A percentile compares a stretch with the other conserved stretches of the same genome.
These are phyloP conservation scores for Lachancea kluyveri DNA, from an alignment of 805 yeast species.

Conservation along the genomic window DNA sequence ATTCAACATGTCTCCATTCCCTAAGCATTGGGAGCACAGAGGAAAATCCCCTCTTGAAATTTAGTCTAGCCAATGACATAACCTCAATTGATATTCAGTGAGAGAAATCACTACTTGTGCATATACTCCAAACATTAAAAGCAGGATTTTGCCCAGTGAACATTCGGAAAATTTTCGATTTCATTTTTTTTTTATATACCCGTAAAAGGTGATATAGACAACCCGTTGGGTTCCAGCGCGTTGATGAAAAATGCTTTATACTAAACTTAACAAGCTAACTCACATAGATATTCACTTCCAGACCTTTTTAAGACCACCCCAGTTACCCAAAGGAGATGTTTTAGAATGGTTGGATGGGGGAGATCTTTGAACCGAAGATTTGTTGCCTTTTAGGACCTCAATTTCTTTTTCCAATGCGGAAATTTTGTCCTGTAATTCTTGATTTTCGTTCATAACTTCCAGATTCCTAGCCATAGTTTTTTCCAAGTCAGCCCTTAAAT, in stretches of 20 bases:
- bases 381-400: constrained; percentile 31
- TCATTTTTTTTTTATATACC: no score
- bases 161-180: no score
- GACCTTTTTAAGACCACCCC: constrained; percentile 6
- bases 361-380: constrained; percentile 4
- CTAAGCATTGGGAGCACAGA: constrained; percentile 16
- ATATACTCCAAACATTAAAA: no score
- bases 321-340: constrained; percentile 4
- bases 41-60: constrained; percentile 18
- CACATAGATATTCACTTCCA: constrained; percentile 7
- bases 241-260: no score
- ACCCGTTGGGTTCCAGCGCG: no score
- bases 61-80: constrained; percentile 5
- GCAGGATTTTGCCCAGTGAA: no score
- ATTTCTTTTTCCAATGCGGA: constrained; percentile 38
- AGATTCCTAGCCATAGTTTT: constrained; percentile 54
- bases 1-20: constrained; percentile 41
- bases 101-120: no score
- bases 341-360: neutral
- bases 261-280: no score
- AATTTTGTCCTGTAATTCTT: constrained; percentile 48
- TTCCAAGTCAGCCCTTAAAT: constrained; percentile 46
- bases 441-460: constrained; percentile 61
- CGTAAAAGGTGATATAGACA: no score
- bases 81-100: no score